Percentiles rank a stretch among this genome's conserved stretches.
Evolutionary conservation across 2,329 filamentous ascomycete genomes (phyloP).

Genomic region (Exophiala sideris): DNA sequence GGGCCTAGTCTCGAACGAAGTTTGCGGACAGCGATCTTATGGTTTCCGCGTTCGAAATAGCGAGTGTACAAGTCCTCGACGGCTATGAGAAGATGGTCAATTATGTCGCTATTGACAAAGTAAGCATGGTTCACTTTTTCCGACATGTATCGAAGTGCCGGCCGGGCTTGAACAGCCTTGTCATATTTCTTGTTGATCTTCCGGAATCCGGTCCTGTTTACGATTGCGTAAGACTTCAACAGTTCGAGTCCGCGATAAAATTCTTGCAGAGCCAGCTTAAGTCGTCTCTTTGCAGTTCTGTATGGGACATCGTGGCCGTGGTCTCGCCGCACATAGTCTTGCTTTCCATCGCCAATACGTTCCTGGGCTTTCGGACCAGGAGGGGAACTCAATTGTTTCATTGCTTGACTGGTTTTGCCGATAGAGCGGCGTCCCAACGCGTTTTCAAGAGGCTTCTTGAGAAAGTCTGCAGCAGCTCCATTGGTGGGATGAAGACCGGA

Average conservation of each 20-base stretch:
- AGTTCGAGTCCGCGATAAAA: slow-evolving; percentile 90
- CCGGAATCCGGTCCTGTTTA: slow-evolving; percentile 89
- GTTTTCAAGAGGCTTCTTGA: slow-evolving; percentile 39
- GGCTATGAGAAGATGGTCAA: slow-evolving; percentile 74
- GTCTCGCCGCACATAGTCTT: slow-evolving; percentile 50
- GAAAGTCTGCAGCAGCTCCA: slow-evolving; percentile 29
- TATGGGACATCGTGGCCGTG: slow-evolving; percentile 66
- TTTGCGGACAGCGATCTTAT: slow-evolving; percentile 85
- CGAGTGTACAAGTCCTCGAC: slow-evolving; percentile 90
- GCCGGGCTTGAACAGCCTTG: slow-evolving; percentile 77
- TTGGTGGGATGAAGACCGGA: slow-evolving; percentile 11
- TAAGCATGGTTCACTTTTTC: slow-evolving; percentile 87
- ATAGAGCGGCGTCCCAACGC: slow-evolving; percentile 45
- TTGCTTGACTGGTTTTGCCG: slow-evolving; percentile 55
- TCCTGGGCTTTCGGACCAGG: slow-evolving; percentile 33
- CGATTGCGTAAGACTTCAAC: slow-evolving; percentile 82
- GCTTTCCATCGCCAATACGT: slow-evolving; percentile 32
- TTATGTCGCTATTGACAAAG: slow-evolving; percentile 84
- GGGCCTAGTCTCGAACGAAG: slow-evolving; percentile 68
- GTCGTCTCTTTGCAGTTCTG: slow-evolving; percentile 80
- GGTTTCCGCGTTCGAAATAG: slow-evolving; percentile 92
- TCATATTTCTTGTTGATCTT: slow-evolving; percentile 99
- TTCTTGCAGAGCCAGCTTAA: slow-evolving; percentile 87
- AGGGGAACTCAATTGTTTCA: slow-evolving; percentile 45
- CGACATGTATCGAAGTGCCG: slow-evolving; percentile 76